A percentile compares a stretch with the other conserved stretches of the same genome.
These are phyloP conservation scores for Hypoxylon sp. DNA, from an alignment of 2,329 filamentous ascomycete genomes.

Conservation along the genomic window DNA sequence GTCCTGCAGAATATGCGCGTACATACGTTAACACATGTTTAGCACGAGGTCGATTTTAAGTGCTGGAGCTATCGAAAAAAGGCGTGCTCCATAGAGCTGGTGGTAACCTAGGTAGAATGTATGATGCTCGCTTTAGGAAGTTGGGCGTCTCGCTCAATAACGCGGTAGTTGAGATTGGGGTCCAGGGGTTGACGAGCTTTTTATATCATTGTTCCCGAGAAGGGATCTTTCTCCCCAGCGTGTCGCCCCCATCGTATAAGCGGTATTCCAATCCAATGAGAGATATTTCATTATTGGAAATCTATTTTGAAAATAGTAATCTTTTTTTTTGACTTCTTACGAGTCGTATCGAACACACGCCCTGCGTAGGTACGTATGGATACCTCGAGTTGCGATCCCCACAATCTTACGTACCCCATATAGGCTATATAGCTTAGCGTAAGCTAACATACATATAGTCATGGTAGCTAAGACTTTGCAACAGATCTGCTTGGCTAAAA, in stretches of 20 bases:
- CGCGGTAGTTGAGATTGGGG: constrained; percentile 4
- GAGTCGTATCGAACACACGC: constrained; percentile 1
- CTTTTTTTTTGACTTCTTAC: constrained; percentile 6
- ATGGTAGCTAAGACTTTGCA: constrained; percentile 2
- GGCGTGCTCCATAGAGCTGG: background rate
- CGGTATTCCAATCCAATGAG: background rate
- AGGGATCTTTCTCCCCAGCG: background rate
- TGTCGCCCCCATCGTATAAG: constrained; percentile 2
- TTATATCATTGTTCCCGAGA: background rate
- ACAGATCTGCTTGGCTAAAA: constrained; percentile 16
- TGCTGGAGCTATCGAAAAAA: background rate
- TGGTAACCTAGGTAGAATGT: too few species aligned
- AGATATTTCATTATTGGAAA: constrained; percentile 2
- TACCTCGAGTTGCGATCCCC: background rate
- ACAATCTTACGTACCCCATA: constrained; percentile 15
- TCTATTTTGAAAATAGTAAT: background rate
- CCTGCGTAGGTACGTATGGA: background rate
- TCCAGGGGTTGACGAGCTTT: constrained; percentile 2
- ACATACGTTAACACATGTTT: constrained; percentile 18
- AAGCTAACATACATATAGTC: constrained; percentile 8
- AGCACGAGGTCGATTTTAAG: constrained; percentile 11
- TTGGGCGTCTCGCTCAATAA: constrained; percentile 20
- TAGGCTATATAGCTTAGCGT: constrained; percentile 8
- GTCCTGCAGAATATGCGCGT: constrained; percentile 4
- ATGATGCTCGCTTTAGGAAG: background rate